phyloP scores from a whole-genome alignment of 108 stramenopile species.

The Hondaea fermentalgiana region DNA sequence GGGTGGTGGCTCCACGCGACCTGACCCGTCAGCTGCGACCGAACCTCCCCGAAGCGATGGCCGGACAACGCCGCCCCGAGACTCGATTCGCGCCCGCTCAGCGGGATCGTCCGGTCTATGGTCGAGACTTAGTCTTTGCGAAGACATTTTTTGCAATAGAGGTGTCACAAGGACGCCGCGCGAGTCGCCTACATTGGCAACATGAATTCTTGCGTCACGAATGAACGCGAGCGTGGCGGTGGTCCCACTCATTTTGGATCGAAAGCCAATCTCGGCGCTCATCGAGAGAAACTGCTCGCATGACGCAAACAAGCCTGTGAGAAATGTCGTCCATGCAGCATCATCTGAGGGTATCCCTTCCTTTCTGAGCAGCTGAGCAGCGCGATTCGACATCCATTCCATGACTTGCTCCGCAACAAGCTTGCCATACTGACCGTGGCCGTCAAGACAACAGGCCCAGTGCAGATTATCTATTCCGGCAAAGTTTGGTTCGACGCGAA shows the following conservation, averaged over 20 bases:
- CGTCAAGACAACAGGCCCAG: background rate
- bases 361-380: background rate
- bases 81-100: background rate
- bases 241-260: conserved; percentile 5
- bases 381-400: background rate
- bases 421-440: background rate
- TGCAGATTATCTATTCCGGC: background rate
- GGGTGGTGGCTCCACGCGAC: background rate
- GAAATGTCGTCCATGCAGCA: background rate
- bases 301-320: background rate
- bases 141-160: background rate
- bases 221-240: background rate
- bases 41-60: background rate
- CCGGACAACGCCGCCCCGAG: background rate
- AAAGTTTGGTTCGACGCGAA: background rate
- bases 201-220: background rate
- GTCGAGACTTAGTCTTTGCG: background rate
- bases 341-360: background rate
- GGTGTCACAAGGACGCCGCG: background rate
- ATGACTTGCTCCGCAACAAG: background rate
- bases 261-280: background rate
- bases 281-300: background rate
- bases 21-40: background rate
- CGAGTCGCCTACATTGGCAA: background rate
- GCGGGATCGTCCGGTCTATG: background rate